Percentiles rank a stretch among this genome's conserved stretches.
These are phyloP conservation scores for Thuja plicata DNA, from an alignment of 83 land plant genomes.

Conservation along the genomic window DNA sequence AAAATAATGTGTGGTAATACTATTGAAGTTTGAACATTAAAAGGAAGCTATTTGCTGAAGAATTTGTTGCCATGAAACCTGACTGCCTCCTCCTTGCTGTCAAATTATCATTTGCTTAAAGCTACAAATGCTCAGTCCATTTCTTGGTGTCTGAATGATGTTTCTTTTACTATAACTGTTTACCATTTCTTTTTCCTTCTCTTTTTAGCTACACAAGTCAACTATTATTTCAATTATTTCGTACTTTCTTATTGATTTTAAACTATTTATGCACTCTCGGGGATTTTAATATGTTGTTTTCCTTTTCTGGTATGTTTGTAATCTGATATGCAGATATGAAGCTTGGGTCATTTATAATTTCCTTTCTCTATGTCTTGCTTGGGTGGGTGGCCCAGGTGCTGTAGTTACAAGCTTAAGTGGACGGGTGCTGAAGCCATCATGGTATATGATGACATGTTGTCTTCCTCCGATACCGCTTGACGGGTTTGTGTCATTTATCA, in stretches of 20 bases:
- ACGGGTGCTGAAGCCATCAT: conserved; percentile 81
- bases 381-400: conserved; percentile 99
- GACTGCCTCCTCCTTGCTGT: neutral
- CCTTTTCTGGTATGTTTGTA: too few relatives aligned
- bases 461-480: conserved; percentile 88
- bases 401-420: conserved; percentile 90
- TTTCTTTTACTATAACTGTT: neutral
- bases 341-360: conserved; percentile 99
- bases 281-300: too few relatives aligned
- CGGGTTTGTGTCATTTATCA: conserved; percentile 56
- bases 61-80: neutral
- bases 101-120: neutral
- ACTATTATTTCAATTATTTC: neutral
- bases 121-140: neutral
- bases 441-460: conserved; percentile 95
- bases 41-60: neutral
- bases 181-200: neutral
- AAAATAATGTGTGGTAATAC: neutral
- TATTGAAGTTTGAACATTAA: neutral
- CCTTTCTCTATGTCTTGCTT: conserved; percentile 92
- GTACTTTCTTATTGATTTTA: neutral
- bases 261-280: neutral
- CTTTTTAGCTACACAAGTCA: neutral
- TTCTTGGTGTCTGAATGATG: neutral
- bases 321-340: conserved; percentile 77